Conservation (phyloP, 495 filamentous ascomycete genomes). For the Hyaloscypha bicolor region DNA sequence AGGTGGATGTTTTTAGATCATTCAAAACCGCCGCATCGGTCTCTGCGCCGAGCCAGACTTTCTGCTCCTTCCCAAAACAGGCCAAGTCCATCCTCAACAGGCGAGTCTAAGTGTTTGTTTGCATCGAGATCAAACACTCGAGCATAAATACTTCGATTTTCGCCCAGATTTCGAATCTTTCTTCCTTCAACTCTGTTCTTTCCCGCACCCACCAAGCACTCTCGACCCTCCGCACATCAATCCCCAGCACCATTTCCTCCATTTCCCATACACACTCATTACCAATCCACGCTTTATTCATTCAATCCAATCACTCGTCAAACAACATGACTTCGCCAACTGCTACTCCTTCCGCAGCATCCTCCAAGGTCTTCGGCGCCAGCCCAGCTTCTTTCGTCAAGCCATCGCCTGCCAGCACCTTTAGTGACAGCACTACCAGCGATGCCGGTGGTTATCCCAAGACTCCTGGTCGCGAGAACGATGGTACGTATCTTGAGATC, state of each 20-base stretch:
- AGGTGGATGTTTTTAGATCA: background rate
- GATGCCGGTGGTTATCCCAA: slow-evolving; percentile 32
- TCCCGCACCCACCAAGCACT: background rate
- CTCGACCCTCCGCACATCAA: background rate
- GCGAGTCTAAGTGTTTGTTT: background rate
- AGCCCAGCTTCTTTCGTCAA: slow-evolving; percentile 17
- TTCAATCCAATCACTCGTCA: slow-evolving; percentile 5
- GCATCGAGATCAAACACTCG: background rate
- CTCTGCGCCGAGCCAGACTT: background rate
- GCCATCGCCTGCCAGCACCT: slow-evolving; percentile 43
- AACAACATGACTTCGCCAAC: slow-evolving; percentile 7
- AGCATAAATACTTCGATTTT: background rate
- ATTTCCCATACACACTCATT: background rate
- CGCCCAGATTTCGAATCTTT: background rate
- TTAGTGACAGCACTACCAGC: slow-evolving; percentile 35
- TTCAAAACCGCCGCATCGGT: background rate
- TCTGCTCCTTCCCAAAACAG: background rate
- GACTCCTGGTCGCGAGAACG: slow-evolving; percentile 30
- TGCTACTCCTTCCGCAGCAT: background rate
- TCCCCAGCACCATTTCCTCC: slow-evolving; percentile 19
- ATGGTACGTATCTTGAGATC: background rate
- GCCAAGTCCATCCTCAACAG: background rate
- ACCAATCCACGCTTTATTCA: slow-evolving; percentile 4
- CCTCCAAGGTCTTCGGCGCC: background rate
- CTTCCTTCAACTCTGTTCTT: background rate